phyloP scores from a whole-genome alignment of 148 eudicot species.

The Camellia sinensis region DNA sequence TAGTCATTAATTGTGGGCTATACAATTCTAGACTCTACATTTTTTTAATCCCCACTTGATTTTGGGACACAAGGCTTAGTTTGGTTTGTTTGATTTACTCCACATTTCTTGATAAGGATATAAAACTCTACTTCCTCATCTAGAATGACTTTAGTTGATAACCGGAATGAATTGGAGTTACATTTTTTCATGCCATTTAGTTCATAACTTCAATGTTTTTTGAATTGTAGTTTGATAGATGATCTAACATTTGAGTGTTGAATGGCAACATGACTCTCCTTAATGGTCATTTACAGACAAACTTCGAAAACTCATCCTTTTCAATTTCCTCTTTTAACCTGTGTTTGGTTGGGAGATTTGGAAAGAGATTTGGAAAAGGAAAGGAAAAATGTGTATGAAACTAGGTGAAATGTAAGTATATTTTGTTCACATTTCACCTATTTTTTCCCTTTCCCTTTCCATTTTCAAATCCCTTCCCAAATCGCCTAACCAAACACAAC shows the following conservation, averaged over 20 bases:
- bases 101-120: no score
- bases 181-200: background rate
- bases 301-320: background rate
- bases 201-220: background rate
- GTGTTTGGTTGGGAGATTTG: no score
- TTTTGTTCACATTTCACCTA: no score
- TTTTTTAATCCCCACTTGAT: no score
- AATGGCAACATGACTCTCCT: background rate
- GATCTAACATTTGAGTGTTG: background rate
- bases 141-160: background rate
- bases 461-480: no score
- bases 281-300: background rate
- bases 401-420: no score
- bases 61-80: no score
- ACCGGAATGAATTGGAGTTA: background rate
- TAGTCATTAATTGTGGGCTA: background rate
- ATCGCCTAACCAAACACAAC: no score
- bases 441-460: no score
- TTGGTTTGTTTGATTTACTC: no score
- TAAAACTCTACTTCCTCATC: background rate
- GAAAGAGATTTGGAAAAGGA: no score
- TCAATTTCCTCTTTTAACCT: background rate
- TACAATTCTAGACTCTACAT: background rate
- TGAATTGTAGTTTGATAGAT: background rate
- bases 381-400: no score